Evolutionary conservation across 495 filamentous ascomycete species (phyloP).

Genomic region (Neurospora intermedia): DNA sequence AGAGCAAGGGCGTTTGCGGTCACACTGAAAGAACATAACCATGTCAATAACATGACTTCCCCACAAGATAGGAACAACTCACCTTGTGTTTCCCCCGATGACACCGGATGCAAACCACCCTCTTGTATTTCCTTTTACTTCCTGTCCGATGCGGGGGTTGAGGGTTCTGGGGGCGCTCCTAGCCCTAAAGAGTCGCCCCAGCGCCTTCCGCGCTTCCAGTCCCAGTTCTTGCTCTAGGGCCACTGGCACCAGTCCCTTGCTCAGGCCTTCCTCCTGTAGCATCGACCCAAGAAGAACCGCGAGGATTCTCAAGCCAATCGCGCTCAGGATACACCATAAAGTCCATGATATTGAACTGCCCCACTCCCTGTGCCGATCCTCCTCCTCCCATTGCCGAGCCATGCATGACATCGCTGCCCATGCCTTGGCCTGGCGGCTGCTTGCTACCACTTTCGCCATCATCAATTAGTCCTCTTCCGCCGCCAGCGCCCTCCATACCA

Average conservation of each 20-base stretch:
- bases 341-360: slow-evolving; percentile 55
- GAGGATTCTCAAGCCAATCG: slow-evolving; percentile 41
- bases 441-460: neutral
- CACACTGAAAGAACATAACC: too few relatives aligned
- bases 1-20: too few relatives aligned
- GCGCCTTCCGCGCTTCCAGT: neutral
- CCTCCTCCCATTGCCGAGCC: slow-evolving; percentile 1
- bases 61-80: too few relatives aligned
- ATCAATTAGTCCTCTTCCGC: neutral
- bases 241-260: neutral
- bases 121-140: too few relatives aligned
- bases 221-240: neutral
- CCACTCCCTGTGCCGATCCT: slow-evolving; percentile 13
- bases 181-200: neutral
- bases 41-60: too few relatives aligned
- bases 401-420: neutral
- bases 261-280: neutral
- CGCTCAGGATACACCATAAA: slow-evolving; percentile 54
- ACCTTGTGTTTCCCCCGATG: too few relatives aligned
- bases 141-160: too few relatives aligned
- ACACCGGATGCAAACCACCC: too few relatives aligned
- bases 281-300: neutral
- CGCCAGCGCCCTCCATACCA: slow-evolving; percentile 2
- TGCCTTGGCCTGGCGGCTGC: neutral
- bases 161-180: neutral